These are phyloP conservation scores for Penicillium sp. DNA, from an alignment of 2,329 filamentous ascomycete genomes.

Conservation along the genomic window DNA sequence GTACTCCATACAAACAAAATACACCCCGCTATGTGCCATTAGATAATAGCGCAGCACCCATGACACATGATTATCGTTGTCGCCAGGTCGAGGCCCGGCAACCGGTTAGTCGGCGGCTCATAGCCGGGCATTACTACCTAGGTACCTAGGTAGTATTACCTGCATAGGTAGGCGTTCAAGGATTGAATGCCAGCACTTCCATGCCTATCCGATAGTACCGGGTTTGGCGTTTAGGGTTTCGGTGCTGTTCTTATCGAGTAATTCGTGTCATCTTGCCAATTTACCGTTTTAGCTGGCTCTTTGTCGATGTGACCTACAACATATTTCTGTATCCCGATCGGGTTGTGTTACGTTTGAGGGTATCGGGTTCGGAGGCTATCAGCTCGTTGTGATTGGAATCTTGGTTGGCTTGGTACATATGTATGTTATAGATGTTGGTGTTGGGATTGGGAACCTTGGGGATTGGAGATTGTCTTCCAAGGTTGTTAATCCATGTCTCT, in stretches of 20 bases:
- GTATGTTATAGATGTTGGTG: not conserved
- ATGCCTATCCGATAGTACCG: not conserved
- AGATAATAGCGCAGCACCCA: slow-evolving; percentile 18
- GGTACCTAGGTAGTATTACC: not conserved
- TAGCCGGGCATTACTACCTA: not conserved
- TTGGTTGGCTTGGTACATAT: not conserved
- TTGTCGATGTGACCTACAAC: not conserved
- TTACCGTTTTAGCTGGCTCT: not conserved
- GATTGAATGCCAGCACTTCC: not conserved
- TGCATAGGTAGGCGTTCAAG: too few relatives aligned
- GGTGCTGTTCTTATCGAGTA: not conserved
- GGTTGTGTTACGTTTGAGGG: not conserved
- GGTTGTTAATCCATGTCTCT: not conserved
- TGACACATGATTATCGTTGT: slow-evolving; percentile 22
- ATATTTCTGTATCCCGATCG: not conserved
- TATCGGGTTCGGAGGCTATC: not conserved
- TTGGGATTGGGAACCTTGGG: not conserved
- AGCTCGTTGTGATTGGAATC: not conserved
- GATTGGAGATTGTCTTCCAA: not conserved
- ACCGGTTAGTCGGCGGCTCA: not conserved
- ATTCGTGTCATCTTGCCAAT: not conserved
- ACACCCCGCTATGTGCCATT: slow-evolving; percentile 8
- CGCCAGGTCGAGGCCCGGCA: slow-evolving; percentile 13
- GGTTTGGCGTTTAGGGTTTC: not conserved
- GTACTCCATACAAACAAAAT: not conserved